Evolutionary conservation across 352 stramenopile species (phyloP), one percentile per base, ranked within the genome.

Genomic region (Peronospora belbahrii): DNA sequence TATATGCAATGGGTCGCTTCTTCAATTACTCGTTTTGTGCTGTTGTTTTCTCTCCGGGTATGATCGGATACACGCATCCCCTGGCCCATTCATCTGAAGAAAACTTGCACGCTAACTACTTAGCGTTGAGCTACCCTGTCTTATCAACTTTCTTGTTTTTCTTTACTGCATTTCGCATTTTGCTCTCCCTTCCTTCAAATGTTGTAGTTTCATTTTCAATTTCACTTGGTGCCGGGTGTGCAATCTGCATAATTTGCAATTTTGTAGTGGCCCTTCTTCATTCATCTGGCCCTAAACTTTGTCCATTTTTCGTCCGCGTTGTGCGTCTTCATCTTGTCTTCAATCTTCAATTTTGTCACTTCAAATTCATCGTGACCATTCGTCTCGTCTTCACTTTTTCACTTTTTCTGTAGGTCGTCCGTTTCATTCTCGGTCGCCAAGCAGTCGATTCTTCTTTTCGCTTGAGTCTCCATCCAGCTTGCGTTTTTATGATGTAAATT

Each of bases 171-270:
- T 68, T 61, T 56, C 41, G 46, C 51, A 50, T 66, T 66, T 66
- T 36, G 52, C 56, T 53, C 33, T 48, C 44, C 35, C 46, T 54
- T 13, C 45, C 59, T 66, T 66, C 56, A 66, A 70, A 70, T 63
- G 56, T 63, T 66, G 52, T 66, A 64, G 66, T 70, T 69, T 57
- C 52, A 59, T 53, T 65, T 56, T 59, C 52, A 58, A 60, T 60
- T 70, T 65, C 47, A 57, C 38, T 53, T 48, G 51, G 35, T 47
- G 41, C 19, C 40, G 15, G 49, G 39, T 35, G 32, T 41, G 59
- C 54, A 62, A 61, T 62, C 62, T 52, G 59, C 39, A 45, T 33
- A 62, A 25, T 65, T 62, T 59, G 50, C 60, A 62, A 63, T 65
- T 65, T 65, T 48, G 33, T 36, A 40, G 46, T 31, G 39, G 40